Percentiles rank a stretch among this genome's conserved stretches.
These are phyloP conservation scores for Phaeodactylum tricornutum DNA, from an alignment of 108 stramenopile genomes.

Conservation along the genomic window DNA sequence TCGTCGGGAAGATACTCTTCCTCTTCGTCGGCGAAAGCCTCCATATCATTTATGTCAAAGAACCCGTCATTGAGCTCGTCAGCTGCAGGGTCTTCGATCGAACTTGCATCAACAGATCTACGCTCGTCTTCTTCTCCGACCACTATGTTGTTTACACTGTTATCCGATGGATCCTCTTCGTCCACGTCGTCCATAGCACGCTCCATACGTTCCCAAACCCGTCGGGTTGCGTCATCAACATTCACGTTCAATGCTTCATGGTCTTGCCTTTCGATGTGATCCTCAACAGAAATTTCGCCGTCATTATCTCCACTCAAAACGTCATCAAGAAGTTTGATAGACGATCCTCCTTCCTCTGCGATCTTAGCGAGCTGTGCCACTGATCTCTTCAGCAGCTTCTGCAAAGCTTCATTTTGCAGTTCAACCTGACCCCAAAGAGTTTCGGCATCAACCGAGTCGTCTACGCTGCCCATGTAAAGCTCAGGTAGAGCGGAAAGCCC, in stretches of 20 bases:
- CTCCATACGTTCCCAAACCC: slow-evolving; percentile 73
- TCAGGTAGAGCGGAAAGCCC: slow-evolving; percentile 10
- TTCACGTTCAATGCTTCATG: slow-evolving; percentile 36
- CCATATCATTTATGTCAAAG: slow-evolving; percentile 94
- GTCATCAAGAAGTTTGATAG: slow-evolving; percentile 32
- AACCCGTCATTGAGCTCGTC: slow-evolving; percentile 85
- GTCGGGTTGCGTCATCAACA: slow-evolving; percentile 45
- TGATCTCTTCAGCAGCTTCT: slow-evolving; percentile 43
- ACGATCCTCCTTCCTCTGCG: slow-evolving; percentile 11
- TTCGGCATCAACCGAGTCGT: slow-evolving; percentile 47
- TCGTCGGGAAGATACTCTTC: slow-evolving; percentile 70
- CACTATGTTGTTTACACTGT: too few species aligned
- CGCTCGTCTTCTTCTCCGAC: slow-evolving; percentile 28
- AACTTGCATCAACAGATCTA: slow-evolving; percentile 12
- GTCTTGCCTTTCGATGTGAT: too few species aligned
- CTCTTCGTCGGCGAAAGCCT: slow-evolving; percentile 90
- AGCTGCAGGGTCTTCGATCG: slow-evolving; percentile 48
- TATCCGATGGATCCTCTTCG: slow-evolving; percentile 13
- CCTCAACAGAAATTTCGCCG: too few species aligned
- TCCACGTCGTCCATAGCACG: slow-evolving; percentile 72
- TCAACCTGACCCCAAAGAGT: slow-evolving; percentile 91
- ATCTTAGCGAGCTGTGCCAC: slow-evolving; percentile 43
- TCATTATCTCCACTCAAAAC: slow-evolving; percentile 2
- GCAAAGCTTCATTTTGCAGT: slow-evolving; percentile 69
- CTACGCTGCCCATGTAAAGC: not conserved